phyloP scores from a whole-genome alignment of 2,329 filamentous ascomycete species.

The Parafenestella ontariensis region DNA sequence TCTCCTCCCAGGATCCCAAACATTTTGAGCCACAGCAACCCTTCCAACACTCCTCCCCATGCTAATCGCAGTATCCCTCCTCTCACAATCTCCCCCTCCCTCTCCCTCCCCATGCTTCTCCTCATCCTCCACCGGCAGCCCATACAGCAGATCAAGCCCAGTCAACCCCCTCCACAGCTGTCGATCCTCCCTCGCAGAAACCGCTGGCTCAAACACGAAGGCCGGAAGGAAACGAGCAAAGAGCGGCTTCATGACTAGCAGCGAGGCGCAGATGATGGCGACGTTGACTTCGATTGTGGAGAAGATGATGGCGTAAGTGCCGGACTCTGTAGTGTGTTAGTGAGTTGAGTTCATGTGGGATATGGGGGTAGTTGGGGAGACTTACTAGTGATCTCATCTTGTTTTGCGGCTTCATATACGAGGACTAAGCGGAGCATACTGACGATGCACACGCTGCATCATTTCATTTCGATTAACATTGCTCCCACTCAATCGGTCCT shows the following conservation, averaged over 20 bases:
- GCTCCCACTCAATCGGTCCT: neutral
- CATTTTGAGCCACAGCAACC: neutral
- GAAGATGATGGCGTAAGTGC: slow-evolving; percentile 52
- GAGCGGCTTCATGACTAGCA: slow-evolving; percentile 54
- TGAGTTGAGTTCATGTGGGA: neutral
- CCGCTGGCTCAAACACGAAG: slow-evolving; percentile 27
- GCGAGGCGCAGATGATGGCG: slow-evolving; percentile 54
- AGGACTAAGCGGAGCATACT: slow-evolving; percentile 39
- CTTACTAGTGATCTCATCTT: slow-evolving; percentile 33
- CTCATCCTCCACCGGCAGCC: slow-evolving; percentile 9
- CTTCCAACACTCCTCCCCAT: neutral
- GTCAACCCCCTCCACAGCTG: slow-evolving; percentile 19
- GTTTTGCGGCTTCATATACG: slow-evolving; percentile 25
- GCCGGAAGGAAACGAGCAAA: slow-evolving; percentile 45
- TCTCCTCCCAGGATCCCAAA: neutral
- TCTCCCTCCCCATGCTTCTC: slow-evolving; percentile 14
- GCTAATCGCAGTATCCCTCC: slow-evolving; percentile 15
- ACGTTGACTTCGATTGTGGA: slow-evolving; percentile 53
- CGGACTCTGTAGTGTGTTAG: slow-evolving; percentile 34
- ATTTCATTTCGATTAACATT: neutral
- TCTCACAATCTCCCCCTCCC: neutral
- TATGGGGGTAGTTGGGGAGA: neutral
- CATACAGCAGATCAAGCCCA: slow-evolving; percentile 14
- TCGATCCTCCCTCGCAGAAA: slow-evolving; percentile 22
- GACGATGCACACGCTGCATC: slow-evolving; percentile 35